Evolutionary conservation across 75 land plant genomes (phyloP), one percentile per base, ranked within the genome.

Genomic region (Picea sitchensis): DNA sequence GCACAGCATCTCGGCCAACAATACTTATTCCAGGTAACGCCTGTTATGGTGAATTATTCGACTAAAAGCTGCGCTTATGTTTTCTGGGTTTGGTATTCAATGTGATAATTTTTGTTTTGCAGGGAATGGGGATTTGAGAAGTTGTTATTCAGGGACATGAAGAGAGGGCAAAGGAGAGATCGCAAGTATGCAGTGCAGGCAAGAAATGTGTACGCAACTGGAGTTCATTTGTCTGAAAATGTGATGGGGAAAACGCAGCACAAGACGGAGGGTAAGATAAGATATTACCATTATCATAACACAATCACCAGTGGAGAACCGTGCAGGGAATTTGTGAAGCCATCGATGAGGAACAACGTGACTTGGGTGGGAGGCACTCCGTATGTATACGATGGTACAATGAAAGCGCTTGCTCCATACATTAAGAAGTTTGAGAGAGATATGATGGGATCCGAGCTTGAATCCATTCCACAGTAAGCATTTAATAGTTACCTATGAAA

Each of bases 91-190:
- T 51, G 54, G 14, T 34, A 9, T 9, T 21, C 0, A 5, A 58
- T 56, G 2, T 41, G 8, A 0, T 7, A 18, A 2, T 59, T 75
- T 38, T 38, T 32, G 62, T 7, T 15, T 18, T 58, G 78, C 86
- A 96, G 96, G 86, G 86, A 85, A 78, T 96, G 99, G 99, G 93
- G 89, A 30, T 82, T 94, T 32, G 97, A 96, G 88, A 96, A 91
- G 84, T 81, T 96, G 31, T 89, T 96, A 18, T 94, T 84, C 80
- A 82, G 71, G 71, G 91, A 91, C 62, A 87, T 88, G 59, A 89
- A 88, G 79, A 84, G 65, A 62, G 89, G 93, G 3, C 76, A 88
- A 14, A 75, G 91, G 69, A 73, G 92, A 65, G 99, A 96, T 76
- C 79, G 99, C 1, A 96, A 96, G 73, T 96, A 96, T 73, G 99